phyloP scores from a whole-genome alignment of 257 asterid species.

The Solanum rostratum region DNA sequence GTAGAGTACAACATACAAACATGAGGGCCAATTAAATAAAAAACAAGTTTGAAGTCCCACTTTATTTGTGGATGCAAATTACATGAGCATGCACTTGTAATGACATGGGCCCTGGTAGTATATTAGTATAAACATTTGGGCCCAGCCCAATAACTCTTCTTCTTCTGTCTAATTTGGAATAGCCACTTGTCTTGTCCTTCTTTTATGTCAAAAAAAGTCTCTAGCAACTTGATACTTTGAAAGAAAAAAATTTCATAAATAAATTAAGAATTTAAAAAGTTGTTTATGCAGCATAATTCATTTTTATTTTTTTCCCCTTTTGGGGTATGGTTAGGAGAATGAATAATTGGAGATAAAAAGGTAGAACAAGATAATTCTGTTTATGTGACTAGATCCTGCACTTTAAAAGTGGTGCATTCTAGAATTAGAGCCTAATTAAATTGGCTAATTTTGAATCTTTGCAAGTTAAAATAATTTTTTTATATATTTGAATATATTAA shows the following conservation, averaged over 20 bases:
- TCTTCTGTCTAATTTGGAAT: neutral
- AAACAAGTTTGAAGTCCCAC: neutral
- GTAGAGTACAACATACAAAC: neutral
- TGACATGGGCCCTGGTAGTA: constrained; percentile 7
- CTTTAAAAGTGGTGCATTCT: neutral
- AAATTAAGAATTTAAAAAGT: neutral
- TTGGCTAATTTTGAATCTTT: neutral
- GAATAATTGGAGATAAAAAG: neutral
- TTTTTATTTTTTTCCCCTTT: neutral
- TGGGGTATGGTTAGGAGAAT: neutral
- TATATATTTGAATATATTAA: too few species aligned
- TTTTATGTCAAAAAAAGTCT: neutral
- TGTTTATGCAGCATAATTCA: neutral
- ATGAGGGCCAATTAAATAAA: neutral
- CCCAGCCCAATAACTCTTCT: constrained; percentile 18
- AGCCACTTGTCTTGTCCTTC: neutral
- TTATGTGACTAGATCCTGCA: neutral
- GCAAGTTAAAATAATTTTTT: too few species aligned
- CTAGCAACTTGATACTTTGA: neutral
- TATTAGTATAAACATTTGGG: neutral
- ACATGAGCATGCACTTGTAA: neutral
- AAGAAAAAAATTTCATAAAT: neutral
- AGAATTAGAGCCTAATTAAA: neutral
- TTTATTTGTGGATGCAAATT: neutral
- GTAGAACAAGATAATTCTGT: neutral